Conservation (phyloP, 768 basidiomycete species). For the Hypholoma fasciculare region DNA sequence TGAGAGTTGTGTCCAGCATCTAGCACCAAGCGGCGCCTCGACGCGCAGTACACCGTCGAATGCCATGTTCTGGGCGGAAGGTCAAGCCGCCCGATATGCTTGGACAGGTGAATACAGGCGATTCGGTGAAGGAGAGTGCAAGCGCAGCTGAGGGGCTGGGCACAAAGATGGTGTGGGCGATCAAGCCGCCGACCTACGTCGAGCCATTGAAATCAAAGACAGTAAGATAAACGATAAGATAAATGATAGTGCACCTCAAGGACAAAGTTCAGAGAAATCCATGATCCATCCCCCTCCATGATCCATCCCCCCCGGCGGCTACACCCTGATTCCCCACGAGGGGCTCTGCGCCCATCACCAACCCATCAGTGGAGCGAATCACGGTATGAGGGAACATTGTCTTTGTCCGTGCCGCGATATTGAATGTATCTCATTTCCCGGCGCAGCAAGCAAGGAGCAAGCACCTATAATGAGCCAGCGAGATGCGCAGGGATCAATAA, state of each 20-base stretch:
- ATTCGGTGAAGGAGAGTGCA: constrained; percentile 59
- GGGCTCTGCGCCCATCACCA: constrained; percentile 28
- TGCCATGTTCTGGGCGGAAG: constrained; percentile 41
- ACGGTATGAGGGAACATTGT: constrained; percentile 44
- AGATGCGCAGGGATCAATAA: not conserved
- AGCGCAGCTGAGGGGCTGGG: constrained; percentile 33
- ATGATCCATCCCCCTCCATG: constrained; percentile 41
- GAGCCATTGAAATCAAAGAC: not conserved
- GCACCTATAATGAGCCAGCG: not conserved
- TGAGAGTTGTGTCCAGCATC: constrained; percentile 50
- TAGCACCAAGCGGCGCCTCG: constrained; percentile 30
- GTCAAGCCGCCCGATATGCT: constrained; percentile 54
- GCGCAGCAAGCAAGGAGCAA: too few species aligned
- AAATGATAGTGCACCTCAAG: constrained; percentile 37
- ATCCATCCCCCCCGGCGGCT: too few species aligned
- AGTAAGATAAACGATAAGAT: too few species aligned
- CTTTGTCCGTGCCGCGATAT: constrained; percentile 46
- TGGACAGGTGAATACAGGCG: constrained; percentile 53
- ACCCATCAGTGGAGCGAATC: constrained; percentile 37
- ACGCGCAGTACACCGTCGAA: constrained; percentile 45
- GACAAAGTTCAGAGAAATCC: constrained; percentile 56
- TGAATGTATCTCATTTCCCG: constrained; percentile 56
- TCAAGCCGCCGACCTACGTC: constrained; percentile 54
- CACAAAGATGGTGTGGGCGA: constrained; percentile 44
- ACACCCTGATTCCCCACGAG: constrained; percentile 34